These are phyloP conservation scores for Trametes gibbosa DNA, from an alignment of 768 basidiomycete genomes.

Conservation along the genomic window DNA sequence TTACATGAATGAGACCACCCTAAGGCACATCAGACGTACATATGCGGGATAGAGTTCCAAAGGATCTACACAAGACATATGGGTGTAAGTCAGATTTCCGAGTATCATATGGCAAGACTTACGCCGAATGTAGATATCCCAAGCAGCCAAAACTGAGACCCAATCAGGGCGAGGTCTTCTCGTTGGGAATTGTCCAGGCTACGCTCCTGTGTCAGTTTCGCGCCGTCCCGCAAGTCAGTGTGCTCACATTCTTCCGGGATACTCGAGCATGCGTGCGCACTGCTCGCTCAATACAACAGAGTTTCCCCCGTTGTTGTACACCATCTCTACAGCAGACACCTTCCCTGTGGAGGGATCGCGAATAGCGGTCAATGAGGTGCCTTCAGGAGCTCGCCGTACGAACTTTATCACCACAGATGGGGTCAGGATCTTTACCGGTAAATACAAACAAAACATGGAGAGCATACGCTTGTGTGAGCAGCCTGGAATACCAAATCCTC, in stretches of 20 bases:
- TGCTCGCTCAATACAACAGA: conserved; percentile 30
- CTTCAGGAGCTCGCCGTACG: background rate
- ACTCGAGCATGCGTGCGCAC: conserved; percentile 46
- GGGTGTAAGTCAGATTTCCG: background rate
- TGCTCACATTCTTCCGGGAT: conserved; percentile 44
- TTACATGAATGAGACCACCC: background rate
- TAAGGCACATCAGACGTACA: conserved; percentile 33
- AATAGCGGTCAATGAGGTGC: background rate
- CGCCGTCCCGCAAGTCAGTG: background rate
- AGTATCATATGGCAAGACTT: background rate
- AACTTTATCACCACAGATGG: background rate
- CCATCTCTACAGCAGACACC: conserved; percentile 30
- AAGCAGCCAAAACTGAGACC: conserved; percentile 55
- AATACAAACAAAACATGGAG: too few species aligned
- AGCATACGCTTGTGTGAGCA: background rate
- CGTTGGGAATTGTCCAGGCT: conserved; percentile 44
- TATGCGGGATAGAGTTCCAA: conserved; percentile 52
- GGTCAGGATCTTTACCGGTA: background rate
- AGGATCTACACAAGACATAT: conserved; percentile 31
- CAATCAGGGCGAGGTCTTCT: conserved; percentile 47
- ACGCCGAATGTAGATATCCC: conserved; percentile 46
- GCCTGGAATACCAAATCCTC: background rate
- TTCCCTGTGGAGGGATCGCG: background rate
- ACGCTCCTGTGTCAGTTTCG: background rate
- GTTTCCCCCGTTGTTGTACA: conserved; percentile 11